Evolutionary conservation across 306 rosid species (phyloP).

Genomic region (Prunus fruticosa): DNA sequence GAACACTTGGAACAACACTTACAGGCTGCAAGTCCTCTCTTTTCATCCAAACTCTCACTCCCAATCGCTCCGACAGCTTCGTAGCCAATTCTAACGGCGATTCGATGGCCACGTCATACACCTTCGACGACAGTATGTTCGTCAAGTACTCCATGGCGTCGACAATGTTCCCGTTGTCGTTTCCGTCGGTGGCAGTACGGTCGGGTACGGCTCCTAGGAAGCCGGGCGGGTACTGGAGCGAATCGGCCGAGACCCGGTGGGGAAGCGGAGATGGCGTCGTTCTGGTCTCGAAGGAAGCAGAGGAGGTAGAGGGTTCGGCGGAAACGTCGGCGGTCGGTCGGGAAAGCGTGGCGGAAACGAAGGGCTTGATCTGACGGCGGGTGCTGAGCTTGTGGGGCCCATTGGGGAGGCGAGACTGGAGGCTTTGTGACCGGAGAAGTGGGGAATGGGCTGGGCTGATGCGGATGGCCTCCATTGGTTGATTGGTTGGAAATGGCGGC

Average conservation of each 20-base stretch:
- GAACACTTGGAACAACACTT: slow-evolving; percentile 19
- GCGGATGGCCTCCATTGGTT: slow-evolving; percentile 54
- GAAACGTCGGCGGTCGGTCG: slow-evolving; percentile 34
- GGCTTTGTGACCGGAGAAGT: slow-evolving; percentile 17
- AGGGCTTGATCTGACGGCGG: slow-evolving; percentile 9
- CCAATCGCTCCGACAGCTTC: slow-evolving; percentile 66
- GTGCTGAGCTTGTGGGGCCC: slow-evolving; percentile 1
- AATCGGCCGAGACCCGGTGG: slow-evolving; percentile 37
- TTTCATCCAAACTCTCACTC: slow-evolving; percentile 77
- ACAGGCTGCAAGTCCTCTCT: slow-evolving; percentile 94
- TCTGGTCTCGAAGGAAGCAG: slow-evolving; percentile 20
- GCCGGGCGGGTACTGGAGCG: slow-evolving; percentile 69
- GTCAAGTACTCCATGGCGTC: slow-evolving; percentile 72
- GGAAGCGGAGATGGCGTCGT: slow-evolving; percentile 21
- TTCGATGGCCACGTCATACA: slow-evolving; percentile 77
- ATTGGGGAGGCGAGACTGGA: background rate
- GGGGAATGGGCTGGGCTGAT: slow-evolving; percentile 30
- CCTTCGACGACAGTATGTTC: slow-evolving; percentile 72
- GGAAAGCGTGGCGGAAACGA: slow-evolving; percentile 48
- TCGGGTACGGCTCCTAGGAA: slow-evolving; percentile 73
- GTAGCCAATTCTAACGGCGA: slow-evolving; percentile 78
- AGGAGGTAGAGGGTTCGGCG: slow-evolving; percentile 4
- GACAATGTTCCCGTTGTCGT: slow-evolving; percentile 7
- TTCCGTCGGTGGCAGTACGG: slow-evolving; percentile 26
- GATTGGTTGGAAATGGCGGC: background rate